These are phyloP conservation scores for Medicago lupulina DNA, from an alignment of 306 rosid species.

Conservation along the genomic window DNA sequence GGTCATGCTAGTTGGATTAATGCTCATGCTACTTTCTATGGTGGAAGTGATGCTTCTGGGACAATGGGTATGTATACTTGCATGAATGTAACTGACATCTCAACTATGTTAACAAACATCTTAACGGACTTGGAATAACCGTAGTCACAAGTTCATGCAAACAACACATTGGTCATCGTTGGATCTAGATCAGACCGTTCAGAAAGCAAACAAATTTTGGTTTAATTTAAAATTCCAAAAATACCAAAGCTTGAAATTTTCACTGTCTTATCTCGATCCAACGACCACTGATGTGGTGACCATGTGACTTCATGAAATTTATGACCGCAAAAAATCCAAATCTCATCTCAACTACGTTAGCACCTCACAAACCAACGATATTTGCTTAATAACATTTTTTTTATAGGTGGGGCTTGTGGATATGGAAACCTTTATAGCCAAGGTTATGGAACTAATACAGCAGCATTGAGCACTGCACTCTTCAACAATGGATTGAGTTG, in stretches of 20 bases:
- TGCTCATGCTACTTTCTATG: slow-evolving; percentile 61
- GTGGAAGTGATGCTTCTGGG: slow-evolving; percentile 60
- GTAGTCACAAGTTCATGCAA: not conserved
- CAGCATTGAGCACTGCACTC: slow-evolving; percentile 55
- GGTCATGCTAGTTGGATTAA: slow-evolving; percentile 50
- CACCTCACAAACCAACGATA: not conserved
- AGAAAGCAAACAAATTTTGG: not conserved
- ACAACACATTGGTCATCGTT: too few species aligned
- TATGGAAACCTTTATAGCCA: slow-evolving; percentile 56
- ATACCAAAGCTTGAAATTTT: not conserved
- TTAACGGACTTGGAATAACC: not conserved
- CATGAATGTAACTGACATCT: not conserved
- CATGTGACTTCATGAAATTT: not conserved
- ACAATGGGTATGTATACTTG: slow-evolving; percentile 54
- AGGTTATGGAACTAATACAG: slow-evolving; percentile 58
- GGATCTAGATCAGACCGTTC: not conserved
- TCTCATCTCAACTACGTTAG: not conserved
- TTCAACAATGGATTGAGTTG: slow-evolving; percentile 58
- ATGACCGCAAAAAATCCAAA: not conserved
- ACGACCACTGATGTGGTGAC: not conserved
- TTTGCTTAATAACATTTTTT: not conserved
- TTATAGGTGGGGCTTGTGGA: slow-evolving; percentile 60
- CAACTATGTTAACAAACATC: not conserved
- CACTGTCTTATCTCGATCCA: not conserved
- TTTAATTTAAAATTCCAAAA: not conserved